Evolutionary conservation across 2,329 filamentous ascomycete genomes (phyloP).

Genomic region (Trichophyton rubrum): DNA sequence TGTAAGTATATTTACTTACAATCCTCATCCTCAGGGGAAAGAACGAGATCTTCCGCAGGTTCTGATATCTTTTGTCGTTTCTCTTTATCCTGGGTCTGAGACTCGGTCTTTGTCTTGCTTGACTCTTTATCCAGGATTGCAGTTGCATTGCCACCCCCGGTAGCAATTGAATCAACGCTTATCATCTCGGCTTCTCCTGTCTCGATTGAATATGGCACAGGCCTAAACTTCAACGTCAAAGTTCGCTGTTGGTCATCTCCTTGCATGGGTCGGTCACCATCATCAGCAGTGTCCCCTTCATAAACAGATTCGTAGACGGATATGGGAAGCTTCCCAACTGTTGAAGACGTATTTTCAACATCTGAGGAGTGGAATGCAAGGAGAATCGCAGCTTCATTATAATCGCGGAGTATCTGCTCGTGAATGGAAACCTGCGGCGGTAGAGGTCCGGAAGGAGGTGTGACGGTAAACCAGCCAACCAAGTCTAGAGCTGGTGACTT

Average conservation of each 20-base stretch:
- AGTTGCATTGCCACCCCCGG: constrained; percentile 68
- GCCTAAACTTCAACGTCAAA: constrained; percentile 60
- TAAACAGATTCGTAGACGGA: constrained; percentile 80
- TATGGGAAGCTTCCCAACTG: constrained; percentile 71
- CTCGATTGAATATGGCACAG: constrained; percentile 77
- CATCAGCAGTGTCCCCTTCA: constrained; percentile 52
- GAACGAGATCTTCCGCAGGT: constrained; percentile 20
- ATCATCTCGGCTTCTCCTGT: constrained; percentile 98
- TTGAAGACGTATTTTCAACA: constrained; percentile 39
- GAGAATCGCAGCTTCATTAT: constrained; percentile 78
- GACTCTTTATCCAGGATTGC: constrained; percentile 34
- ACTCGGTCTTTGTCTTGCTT: constrained; percentile 6
- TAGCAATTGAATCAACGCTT: constrained; percentile 82
- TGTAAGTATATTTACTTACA: constrained; percentile 28
- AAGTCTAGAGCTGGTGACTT: constrained; percentile 71
- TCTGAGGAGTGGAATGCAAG: constrained; percentile 69
- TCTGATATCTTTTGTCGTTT: constrained; percentile 16
- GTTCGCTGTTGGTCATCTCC: constrained; percentile 53
- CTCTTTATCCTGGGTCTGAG: constrained; percentile 17
- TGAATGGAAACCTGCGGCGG: constrained; percentile 59
- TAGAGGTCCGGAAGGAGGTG: constrained; percentile 59
- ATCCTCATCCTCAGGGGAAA: constrained; percentile 53
- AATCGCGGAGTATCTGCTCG: constrained; percentile 57
- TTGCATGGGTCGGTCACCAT: constrained; percentile 52
- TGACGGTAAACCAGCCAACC: constrained; percentile 83